phyloP scores from a whole-genome alignment of 805 yeast species.

The Komagataella phaffii region DNA sequence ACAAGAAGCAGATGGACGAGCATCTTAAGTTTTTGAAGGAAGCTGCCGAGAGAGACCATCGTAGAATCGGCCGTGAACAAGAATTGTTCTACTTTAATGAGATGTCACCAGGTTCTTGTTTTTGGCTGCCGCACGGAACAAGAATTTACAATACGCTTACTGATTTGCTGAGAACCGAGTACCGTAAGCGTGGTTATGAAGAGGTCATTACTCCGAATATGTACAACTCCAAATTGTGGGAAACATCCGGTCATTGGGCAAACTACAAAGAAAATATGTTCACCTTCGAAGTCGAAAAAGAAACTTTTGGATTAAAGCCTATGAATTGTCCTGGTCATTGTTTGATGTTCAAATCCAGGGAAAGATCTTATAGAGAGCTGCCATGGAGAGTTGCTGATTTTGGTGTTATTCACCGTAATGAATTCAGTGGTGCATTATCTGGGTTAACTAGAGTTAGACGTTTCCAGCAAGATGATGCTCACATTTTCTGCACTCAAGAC shows the following conservation, averaged over 20 bases:
- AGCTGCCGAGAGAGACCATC: constrained; percentile 92
- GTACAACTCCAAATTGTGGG: constrained; percentile 97
- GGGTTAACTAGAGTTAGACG: constrained; percentile 95
- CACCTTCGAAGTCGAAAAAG: constrained; percentile 93
- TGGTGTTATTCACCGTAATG: constrained; percentile 95
- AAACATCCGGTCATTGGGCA: constrained; percentile 97
- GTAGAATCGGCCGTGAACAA: constrained; percentile 93
- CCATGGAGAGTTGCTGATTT: constrained; percentile 99
- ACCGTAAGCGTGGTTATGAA: constrained; percentile 88
- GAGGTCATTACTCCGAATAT: constrained; percentile 99
- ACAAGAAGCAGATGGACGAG: constrained; percentile 89
- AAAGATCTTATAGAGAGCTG: constrained; percentile 90
- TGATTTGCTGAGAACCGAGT: constrained; percentile 70
- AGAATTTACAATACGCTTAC: constrained; percentile 86
- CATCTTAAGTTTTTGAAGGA: constrained; percentile 90
- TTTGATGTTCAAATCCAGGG: constrained; percentile 80
- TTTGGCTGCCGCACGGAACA: constrained; percentile 99
- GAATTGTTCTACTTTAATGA: constrained; percentile 93
- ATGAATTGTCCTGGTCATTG: constrained; percentile 76
- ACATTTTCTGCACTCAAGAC: constrained; percentile 87
- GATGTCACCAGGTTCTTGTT: constrained; percentile 94
- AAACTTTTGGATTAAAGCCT: constrained; percentile 87
- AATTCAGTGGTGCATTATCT: constrained; percentile 87
- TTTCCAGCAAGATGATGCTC: constrained; percentile 99
- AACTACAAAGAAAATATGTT: constrained; percentile 98